These are phyloP conservation scores for Didymella glomerata DNA, from an alignment of 2,329 filamentous ascomycete species.

Conservation along the genomic window DNA sequence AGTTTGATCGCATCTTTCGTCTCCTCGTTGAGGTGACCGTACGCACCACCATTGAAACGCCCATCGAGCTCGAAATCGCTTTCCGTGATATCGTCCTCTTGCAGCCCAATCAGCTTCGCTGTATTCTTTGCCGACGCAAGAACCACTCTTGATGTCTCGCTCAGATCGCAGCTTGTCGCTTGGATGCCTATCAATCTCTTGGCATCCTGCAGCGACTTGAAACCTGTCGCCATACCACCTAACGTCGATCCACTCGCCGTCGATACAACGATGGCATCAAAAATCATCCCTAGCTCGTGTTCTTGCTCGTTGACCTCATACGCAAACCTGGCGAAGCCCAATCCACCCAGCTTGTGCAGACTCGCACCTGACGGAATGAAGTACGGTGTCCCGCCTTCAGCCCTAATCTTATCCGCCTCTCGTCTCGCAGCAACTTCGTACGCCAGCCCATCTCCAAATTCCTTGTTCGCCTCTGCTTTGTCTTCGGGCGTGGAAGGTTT, in stretches of 20 bases:
- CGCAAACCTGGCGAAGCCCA: constrained; percentile 16
- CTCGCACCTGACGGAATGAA: constrained; percentile 20
- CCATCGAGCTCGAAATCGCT: constrained; percentile 15
- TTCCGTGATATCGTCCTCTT: constrained; percentile 1
- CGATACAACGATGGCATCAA: constrained; percentile 14
- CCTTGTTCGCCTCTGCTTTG: background rate
- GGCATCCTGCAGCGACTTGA: constrained; percentile 1
- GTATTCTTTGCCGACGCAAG: constrained; percentile 1
- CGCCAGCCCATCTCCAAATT: constrained; percentile 13
- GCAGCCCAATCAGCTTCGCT: constrained; percentile 8
- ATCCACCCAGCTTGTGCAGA: constrained; percentile 11
- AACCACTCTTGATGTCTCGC: constrained; percentile 13
- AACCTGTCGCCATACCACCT: constrained; percentile 17
- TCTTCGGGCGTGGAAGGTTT: constrained; percentile 11
- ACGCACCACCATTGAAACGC: constrained; percentile 8
- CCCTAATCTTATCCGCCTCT: constrained; percentile 9
- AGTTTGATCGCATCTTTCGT: constrained; percentile 11
- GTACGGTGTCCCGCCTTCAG: constrained; percentile 14
- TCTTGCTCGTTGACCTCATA: constrained; percentile 17
- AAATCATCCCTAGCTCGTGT: constrained; percentile 1
- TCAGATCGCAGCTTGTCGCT: constrained; percentile 12
- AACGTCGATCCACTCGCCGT: constrained; percentile 18
- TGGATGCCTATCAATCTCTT: constrained; percentile 11
- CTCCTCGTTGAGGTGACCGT: constrained; percentile 11
- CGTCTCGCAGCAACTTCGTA: constrained; percentile 18